Base-by-base conservation (phyloP, 2,329 filamentous ascomycete species). In the Hypomyces perniciosus region DNA sequence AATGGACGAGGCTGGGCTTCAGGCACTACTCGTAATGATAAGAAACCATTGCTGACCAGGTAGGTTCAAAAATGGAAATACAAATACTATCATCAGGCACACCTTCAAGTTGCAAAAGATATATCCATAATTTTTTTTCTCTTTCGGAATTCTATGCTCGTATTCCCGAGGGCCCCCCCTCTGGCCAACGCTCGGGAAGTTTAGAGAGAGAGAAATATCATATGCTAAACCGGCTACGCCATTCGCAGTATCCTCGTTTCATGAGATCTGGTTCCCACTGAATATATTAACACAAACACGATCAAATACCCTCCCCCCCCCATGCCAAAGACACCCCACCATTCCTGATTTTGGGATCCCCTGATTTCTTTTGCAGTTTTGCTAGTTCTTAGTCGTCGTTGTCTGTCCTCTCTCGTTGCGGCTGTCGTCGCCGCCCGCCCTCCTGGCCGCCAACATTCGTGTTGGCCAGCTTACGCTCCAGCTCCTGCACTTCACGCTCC, bases 401-500 rank as follows among this genome's bases (percentile, higher is more conserved):
- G 56, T 82, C 76, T 56, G 74, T 77, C 59, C 76, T 68, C 66
- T 78, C 72, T 35, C 68, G 71, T 57, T 65, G 66, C 57, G 39
- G 54, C 47, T 52, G 57, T 52, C 50, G 48, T 47, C 65, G 67
- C 53, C 68, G 66, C 41, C 61, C 59, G 37, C 61, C 58, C 27
- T 61, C 62, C 50, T 58, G 60, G 31, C 63, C 64, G 54, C 57
- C 63, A 48, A 57, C 57, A 39, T 59, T 61, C 20, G 68, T 66
- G 51, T 68, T 74, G 52, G 72, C 72, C 47, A 83, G 64, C 72
- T 88, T 88, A 61, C 83, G 78, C 72, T 90, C 86, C 27, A 82
- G 70, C 68, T 88, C 84, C 68, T 83, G 83, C 58, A 78, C 70
- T 72, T 90, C 89, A 59, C 85, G 85, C 75, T 95, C 90, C 73